Conservation (phyloP, 108 stramenopile genomes). For the Chaetoceros muelleri region DNA sequence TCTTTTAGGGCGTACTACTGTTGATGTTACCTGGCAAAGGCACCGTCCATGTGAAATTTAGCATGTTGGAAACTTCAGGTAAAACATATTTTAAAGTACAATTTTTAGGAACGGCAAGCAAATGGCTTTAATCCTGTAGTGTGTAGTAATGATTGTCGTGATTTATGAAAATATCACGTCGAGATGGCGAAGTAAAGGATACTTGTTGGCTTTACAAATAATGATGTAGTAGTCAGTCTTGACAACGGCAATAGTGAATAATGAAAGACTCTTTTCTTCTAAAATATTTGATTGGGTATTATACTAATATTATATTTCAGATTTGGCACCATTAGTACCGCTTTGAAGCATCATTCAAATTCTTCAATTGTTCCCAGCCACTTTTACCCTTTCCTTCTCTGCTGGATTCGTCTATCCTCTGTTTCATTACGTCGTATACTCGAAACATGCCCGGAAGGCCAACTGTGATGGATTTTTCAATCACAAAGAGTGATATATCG, state of each 20-base stretch:
- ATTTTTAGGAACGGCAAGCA: too few relatives aligned
- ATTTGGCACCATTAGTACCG: slow-evolving; percentile 1
- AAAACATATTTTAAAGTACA: too few relatives aligned
- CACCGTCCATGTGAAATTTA: too few relatives aligned
- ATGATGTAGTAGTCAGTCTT: not conserved
- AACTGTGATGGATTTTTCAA: slow-evolving; percentile 52
- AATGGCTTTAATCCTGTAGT: too few relatives aligned
- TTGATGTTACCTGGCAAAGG: too few relatives aligned
- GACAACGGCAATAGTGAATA: not conserved
- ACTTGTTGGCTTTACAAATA: not conserved
- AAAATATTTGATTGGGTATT: not conserved
- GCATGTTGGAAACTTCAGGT: too few relatives aligned
- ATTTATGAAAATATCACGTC: too few relatives aligned
- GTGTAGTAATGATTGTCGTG: too few relatives aligned
- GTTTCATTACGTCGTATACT: slow-evolving; percentile 12
- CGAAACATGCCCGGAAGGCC: slow-evolving; percentile 21
- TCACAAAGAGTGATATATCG: slow-evolving; percentile 51
- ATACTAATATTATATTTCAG: not conserved
- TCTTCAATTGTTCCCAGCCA: slow-evolving; percentile 33
- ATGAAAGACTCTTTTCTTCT: not conserved
- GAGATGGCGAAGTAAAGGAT: not conserved
- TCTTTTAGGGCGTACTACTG: not conserved
- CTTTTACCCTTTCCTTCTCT: slow-evolving; percentile 21
- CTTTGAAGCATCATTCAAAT: slow-evolving; percentile 12
- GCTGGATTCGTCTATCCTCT: slow-evolving; percentile 19